Percentiles rank a stretch among this genome's conserved stretches.
Evolutionary conservation across 768 basidiomycete species (phyloP).

Genomic region (Leccinum subtestaceum): DNA sequence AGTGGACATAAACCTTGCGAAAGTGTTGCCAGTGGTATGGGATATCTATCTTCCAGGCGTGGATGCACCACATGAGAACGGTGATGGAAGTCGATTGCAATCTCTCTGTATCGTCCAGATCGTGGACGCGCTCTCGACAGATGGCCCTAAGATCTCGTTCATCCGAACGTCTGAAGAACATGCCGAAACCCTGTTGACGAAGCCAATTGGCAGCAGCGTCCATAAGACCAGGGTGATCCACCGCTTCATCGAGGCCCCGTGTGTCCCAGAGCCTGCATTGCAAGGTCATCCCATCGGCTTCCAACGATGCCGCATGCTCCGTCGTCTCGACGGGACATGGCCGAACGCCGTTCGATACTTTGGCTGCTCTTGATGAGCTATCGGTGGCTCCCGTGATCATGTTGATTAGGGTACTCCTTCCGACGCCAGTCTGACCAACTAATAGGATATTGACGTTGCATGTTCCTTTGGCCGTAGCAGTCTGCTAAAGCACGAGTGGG

Average conservation of each 20-base stretch:
- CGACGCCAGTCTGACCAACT: slow-evolving; percentile 29
- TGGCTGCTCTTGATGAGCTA: slow-evolving; percentile 13
- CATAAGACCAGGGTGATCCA: slow-evolving; percentile 23
- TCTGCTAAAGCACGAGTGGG: slow-evolving; percentile 1
- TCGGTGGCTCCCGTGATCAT: slow-evolving; percentile 22
- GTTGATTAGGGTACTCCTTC: slow-evolving; percentile 27
- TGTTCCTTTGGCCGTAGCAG: neutral
- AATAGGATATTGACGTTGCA: slow-evolving; percentile 17
- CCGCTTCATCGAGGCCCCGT: slow-evolving; percentile 27
- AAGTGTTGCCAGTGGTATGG: slow-evolving; percentile 27
- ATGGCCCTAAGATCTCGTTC: slow-evolving; percentile 24
- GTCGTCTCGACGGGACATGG: slow-evolving; percentile 26
- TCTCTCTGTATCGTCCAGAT: slow-evolving; percentile 9
- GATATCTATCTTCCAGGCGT: slow-evolving; percentile 29
- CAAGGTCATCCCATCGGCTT: slow-evolving; percentile 2
- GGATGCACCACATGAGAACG: slow-evolving; percentile 30
- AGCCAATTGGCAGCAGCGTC: slow-evolving; percentile 18
- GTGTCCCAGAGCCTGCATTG: slow-evolving; percentile 25
- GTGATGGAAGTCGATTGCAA: slow-evolving; percentile 7
- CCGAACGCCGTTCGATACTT: slow-evolving; percentile 24
- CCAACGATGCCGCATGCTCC: slow-evolving; percentile 8
- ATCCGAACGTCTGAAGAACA: slow-evolving; percentile 14
- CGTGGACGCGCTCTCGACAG: slow-evolving; percentile 18
- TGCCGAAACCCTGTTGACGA: slow-evolving; percentile 20
- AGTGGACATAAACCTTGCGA: slow-evolving; percentile 26